Conservation (phyloP, 1,284 basidiomycete genomes). For the Paramarasmius palmivorus region DNA sequence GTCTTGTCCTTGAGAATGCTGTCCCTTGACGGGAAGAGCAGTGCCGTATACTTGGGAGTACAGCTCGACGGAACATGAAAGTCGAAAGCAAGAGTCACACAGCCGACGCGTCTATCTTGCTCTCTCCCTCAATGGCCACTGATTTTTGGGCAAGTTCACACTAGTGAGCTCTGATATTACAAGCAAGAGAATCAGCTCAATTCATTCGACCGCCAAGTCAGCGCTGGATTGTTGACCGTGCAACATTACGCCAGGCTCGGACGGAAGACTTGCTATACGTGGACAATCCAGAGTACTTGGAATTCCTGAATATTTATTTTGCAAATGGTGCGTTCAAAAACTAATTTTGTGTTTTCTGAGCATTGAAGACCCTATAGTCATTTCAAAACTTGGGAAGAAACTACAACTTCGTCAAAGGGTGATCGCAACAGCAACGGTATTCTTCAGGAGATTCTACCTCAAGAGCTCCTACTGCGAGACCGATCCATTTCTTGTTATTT, state of each 20-base stretch:
- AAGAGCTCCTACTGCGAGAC: constrained; percentile 94
- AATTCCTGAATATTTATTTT: constrained; percentile 84
- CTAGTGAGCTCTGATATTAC: constrained; percentile 52
- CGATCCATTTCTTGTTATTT: constrained; percentile 89
- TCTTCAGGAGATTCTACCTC: constrained; percentile 93
- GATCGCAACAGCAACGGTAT: constrained; percentile 91
- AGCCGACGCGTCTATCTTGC: neutral
- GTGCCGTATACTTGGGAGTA: neutral
- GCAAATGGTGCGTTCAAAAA: constrained; percentile 60
- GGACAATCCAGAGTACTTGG: constrained; percentile 70
- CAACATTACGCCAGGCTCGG: constrained; percentile 71
- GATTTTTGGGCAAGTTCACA: constrained; percentile 78
- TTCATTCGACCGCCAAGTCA: constrained; percentile 52
- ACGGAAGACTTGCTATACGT: constrained; percentile 77
- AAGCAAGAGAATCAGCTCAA: constrained; percentile 5
- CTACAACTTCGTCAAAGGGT: constrained; percentile 85
- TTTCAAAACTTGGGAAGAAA: constrained; percentile 86
- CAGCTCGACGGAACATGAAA: neutral
- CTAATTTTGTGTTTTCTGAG: neutral
- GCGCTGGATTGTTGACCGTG: constrained; percentile 87
- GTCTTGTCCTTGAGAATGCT: neutral
- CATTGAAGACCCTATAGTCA: constrained; percentile 47
- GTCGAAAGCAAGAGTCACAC: neutral
- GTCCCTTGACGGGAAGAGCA: neutral
- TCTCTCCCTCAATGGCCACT: constrained; percentile 54